Evolutionary conservation across 169 alveolate genomes (phyloP), one percentile per base, ranked within the genome.

Genomic region (Eimeria nieschulzi): DNA sequence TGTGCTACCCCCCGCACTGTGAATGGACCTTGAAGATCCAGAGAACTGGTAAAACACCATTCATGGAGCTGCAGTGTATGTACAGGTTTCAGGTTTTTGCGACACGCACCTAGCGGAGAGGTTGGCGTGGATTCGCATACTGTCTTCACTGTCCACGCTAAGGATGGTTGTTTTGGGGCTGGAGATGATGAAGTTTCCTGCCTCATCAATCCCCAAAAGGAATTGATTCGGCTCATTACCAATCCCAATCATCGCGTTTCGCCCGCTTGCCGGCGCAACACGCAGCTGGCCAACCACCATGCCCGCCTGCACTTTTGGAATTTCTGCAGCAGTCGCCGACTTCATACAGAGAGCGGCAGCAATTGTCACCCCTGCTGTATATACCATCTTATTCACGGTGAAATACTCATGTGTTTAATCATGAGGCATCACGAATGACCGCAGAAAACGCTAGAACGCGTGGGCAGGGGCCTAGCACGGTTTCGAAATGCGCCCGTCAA

Each of bases 291-390:
- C 83, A 13, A 88, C 93, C 13, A 72, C 76, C 93, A 88, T 88
- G 61, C 93, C 93, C 55, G 88, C 84, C 83, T 88, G 93, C 21
- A 76, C 93, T n/a, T 61, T 76, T 21, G 93, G 93, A 64, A 70
- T n/a, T 9, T 66, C 87, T 71, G 85, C 92, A n/a, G 46, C 53
- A 33, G 73, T 66, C 25, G 21, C 70, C 59, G 9, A 46, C 46
- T 1, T 15, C 25, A 63, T 63, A 79, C 53, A 87, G 7, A 87
- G 66, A 26, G 63, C 75, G 39, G 70, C 87, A 39, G 66, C 86
- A 9, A 59, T 39, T 15, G 19, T 55, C 23, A 72, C 55, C 73
- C 75, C 33, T 23, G 23, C 61, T 23, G 87, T 19, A n/a, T 26
- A 17, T 39, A 59, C 21, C 87, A 80, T 80, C 55, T 55, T 80